These are phyloP conservation scores for Quercus glauca DNA, from an alignment of 306 rosid species.

Conservation along the genomic window DNA sequence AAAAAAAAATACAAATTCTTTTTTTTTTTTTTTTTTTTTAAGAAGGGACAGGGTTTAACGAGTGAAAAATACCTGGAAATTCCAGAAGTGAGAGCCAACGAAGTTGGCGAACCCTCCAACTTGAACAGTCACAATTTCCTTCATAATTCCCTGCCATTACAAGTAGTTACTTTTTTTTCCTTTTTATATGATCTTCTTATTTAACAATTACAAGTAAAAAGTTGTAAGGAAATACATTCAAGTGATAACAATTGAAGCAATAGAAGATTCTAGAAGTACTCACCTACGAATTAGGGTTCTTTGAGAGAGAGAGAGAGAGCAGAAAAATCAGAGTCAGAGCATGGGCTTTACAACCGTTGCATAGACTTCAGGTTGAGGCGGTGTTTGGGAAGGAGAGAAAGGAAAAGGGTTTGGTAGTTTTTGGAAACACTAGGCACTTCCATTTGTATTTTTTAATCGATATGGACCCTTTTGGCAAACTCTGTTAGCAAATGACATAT, in stretches of 20 bases:
- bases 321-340: too few species aligned
- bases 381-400: too few species aligned
- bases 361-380: too few species aligned
- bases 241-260: background rate
- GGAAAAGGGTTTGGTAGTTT: too few species aligned
- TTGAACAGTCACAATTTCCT: constrained; percentile 79
- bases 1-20: too few species aligned
- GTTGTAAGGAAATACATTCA: background rate
- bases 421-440: too few species aligned
- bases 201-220: background rate
- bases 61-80: constrained; percentile 62
- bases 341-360: too few species aligned
- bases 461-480: too few species aligned
- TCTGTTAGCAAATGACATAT: too few species aligned
- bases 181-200: background rate
- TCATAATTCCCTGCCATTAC: constrained; percentile 41
- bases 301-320: background rate
- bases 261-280: background rate
- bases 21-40: too few species aligned
- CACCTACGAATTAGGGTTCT: background rate
- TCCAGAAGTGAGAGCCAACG: constrained; percentile 95
- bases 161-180: background rate
- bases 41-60: too few species aligned
- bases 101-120: constrained; percentile 81
- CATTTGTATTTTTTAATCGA: too few species aligned